These are phyloP conservation scores for Debaryomycetaceae sp. DNA, from an alignment of 1,139 yeast species.

Conservation along the genomic window DNA sequence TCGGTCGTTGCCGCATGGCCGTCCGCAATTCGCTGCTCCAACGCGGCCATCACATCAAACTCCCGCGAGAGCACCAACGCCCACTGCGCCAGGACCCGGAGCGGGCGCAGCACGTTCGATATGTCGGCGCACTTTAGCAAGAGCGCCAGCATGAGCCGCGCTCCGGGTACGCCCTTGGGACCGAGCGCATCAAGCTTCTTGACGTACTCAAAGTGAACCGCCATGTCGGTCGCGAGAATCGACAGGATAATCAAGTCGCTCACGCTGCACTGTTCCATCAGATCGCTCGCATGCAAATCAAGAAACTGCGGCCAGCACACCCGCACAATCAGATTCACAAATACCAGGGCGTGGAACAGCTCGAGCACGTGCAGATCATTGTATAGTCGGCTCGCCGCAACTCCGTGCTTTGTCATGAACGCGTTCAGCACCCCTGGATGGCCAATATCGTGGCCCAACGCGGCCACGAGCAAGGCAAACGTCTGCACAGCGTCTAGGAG, in stretches of 20 bases:
- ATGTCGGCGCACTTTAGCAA: conserved; percentile 90
- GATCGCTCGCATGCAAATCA: conserved; percentile 5
- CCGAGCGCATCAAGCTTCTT: conserved; percentile 25
- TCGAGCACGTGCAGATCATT: conserved; percentile 68
- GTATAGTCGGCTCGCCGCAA: conserved; percentile 58
- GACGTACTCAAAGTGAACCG: conserved; percentile 71
- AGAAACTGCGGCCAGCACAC: conserved; percentile 55
- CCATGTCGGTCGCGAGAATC: conserved; percentile 91
- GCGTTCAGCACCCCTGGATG: conserved; percentile 92
- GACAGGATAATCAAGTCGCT: conserved; percentile 29
- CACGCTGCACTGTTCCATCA: conserved; percentile 9
- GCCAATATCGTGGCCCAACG: conserved; percentile 91
- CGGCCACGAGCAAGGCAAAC: conserved; percentile 60
- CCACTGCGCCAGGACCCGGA: conserved; percentile 75
- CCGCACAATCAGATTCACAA: conserved; percentile 43
- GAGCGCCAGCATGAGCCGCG: conserved; percentile 48
- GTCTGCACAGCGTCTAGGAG: conserved; percentile 37
- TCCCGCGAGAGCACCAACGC: conserved; percentile 69
- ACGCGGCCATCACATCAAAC: conserved; percentile 53
- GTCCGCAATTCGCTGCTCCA: conserved; percentile 21
- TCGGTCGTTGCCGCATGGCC: conserved; percentile 5
- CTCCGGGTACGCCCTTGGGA: conserved; percentile 12
- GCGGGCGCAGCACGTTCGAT: conserved; percentile 78
- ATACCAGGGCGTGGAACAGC: conserved; percentile 71
- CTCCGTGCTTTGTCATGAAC: conserved; percentile 47